Evolutionary conservation across 805 yeast species (phyloP).

Genomic region (Naumovozyma castellii): DNA sequence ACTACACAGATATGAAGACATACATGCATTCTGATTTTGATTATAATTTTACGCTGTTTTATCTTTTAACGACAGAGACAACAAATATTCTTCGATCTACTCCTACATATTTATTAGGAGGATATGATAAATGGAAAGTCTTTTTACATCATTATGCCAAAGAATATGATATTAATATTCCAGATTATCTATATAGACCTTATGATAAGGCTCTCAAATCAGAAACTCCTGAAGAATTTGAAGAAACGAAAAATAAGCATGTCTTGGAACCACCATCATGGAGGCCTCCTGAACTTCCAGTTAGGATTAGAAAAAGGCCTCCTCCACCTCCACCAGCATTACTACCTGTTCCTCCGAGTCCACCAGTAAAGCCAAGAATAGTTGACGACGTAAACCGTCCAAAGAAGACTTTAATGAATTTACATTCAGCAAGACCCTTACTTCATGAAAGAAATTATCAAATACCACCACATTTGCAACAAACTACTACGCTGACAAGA

Average conservation of each 20-base stretch:
- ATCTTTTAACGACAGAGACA: constrained; percentile 20
- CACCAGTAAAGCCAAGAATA: background rate
- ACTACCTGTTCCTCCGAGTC: constrained; percentile 13
- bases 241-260: background rate
- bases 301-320: constrained; percentile 17
- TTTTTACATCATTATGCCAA: constrained; percentile 25
- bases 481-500: background rate
- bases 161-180: constrained; percentile 17
- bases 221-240: background rate
- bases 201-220: constrained; percentile 1
- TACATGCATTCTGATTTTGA: constrained; percentile 26
- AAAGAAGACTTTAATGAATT: background rate
- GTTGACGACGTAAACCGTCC: background rate
- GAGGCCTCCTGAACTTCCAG: constrained; percentile 22
- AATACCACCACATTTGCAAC: background rate
- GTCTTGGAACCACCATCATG: constrained; percentile 10
- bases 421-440: background rate
- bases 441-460: background rate
- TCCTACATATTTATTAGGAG: constrained; percentile 34
- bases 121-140: constrained; percentile 37
- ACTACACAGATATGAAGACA: constrained; percentile 33
- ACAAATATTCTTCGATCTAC: constrained; percentile 9
- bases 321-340: constrained; percentile 27
- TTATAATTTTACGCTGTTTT: constrained; percentile 27
- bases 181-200: constrained; percentile 13